Base-by-base conservation (phyloP, 257 asterid genomes). In the Solanum dulcamara region DNA sequence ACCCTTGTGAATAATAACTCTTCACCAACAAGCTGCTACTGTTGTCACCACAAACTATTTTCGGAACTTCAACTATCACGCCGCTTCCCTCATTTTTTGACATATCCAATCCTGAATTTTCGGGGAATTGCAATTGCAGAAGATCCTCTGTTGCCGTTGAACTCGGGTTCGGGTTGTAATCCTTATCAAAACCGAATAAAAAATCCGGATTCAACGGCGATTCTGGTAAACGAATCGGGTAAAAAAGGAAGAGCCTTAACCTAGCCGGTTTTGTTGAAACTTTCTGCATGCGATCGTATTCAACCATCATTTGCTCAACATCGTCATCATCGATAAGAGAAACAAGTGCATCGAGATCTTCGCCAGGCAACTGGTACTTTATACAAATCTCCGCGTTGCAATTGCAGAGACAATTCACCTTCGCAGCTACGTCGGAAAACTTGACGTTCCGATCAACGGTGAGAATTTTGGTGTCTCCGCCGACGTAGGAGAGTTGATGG, bases 261-360 rank as follows among this genome's bases (percentile, higher is more conserved):
- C 96, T 88, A 7, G 90, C 85, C 4, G 93, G 91, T 60, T 89
- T 91, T 51, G 85, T 10, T 28, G 94, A 66, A 55, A 59, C 88
- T 88, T 84, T 87, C 80, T 84, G 92, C 89, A 91, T 85, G 89
- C 92, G 93, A 85, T 94, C 95, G 88, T 93, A 92, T 91, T 95
- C 99, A 6, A 90, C 79, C 94, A 95, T 93, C 99, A 95, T 92
- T 88, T 92, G 93, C 89, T 92, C 97, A 88, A 95, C 94, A 67
- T 95, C 99, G 4, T 94, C 97, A 42, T 94, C 97, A 91, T 93
- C 90, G 87, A 92, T 89, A 50, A 95, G 28, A 22, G 99, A 91
- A 42, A 95, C 89, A 42, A 95, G 90, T 1, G 93, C 86, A 86
- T 92, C 95, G 60, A 93, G 89, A 81, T 92, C 98, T 77, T 92